Evolutionary conservation across 441 rosid species (phyloP), one percentile per base, ranked within the genome.

Genomic region (Breynia disticha): DNA sequence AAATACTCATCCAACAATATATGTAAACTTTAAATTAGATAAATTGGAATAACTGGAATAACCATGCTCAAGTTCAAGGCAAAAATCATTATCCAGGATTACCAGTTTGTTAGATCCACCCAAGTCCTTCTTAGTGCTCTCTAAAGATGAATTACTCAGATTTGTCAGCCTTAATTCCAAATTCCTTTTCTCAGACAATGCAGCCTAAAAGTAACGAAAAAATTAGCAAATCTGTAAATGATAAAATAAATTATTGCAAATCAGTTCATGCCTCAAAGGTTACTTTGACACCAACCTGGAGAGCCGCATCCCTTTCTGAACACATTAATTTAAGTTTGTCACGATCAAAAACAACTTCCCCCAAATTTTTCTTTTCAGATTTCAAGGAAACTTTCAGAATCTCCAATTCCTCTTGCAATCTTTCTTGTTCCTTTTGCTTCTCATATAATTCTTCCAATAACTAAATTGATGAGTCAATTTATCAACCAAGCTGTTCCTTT

Each of bases 361-460:
- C 68, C 39, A 72, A 21, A 55, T 71, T 80, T 62, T 82, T 79
- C 81, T 74, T 79, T 70, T 81, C 98, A 56, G 60, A 60, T 69
- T 73, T 83, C 73, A 82, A 73, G 59, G 81, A 59, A 56, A 60
- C 81, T 79, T 72, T 72, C 70, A 83, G 43, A 56, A 70, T 57
- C 61, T 82, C 81, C 75, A 86, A 57, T 67, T 88, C 91, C 67
- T 81, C 89, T 60, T 67, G 89, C 70, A 87, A 48, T 58, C 67
- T 69, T 39, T 53, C 60, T 68, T 84, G 90, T 70, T 76, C 78
- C 35, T 62, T 71, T 68, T 69, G 79, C 74, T 81, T 88, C 64
- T 79, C 95, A 22, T 71, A 81, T 72, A 88, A 50, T 59, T 88
- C 95, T 67, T 80, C 87, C 60, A 67, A 52, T 67, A 88, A 71